phyloP scores from a whole-genome alignment of 805 yeast species.

The Yamadazyma scolyti region DNA sequence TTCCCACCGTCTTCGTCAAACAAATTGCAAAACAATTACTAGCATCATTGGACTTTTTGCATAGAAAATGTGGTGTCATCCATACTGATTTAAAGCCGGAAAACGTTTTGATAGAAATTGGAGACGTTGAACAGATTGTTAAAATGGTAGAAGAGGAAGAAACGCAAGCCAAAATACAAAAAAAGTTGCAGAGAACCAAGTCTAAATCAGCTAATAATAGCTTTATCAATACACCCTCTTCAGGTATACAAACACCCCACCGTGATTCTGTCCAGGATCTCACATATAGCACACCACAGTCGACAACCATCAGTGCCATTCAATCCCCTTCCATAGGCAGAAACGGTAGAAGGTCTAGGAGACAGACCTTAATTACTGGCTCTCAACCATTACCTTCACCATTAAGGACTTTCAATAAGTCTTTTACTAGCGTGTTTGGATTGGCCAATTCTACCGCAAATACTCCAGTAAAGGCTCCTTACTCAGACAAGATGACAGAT shows the following conservation, averaged over 20 bases:
- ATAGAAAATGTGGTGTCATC: conserved; percentile 68
- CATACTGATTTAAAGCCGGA: conserved; percentile 46
- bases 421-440: conserved; percentile 34
- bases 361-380: conserved; percentile 80
- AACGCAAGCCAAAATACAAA: conserved; percentile 43
- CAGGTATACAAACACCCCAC: conserved; percentile 14
- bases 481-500: conserved; percentile 6
- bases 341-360: conserved; percentile 54
- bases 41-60: conserved; percentile 68
- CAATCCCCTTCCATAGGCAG: conserved; percentile 39
- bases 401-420: conserved; percentile 52
- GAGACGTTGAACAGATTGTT: conserved; percentile 77
- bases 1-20: conserved; percentile 73
- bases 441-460: conserved; percentile 36
- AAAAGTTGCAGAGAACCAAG: conserved; percentile 37
- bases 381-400: conserved; percentile 94
- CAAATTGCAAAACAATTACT: conserved; percentile 78
- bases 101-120: conserved; percentile 73
- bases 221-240: conserved; percentile 9
- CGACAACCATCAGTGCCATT: conserved; percentile 6
- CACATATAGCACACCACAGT: conserved; percentile 5
- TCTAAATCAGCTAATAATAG: conserved; percentile 17
- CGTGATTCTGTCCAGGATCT: conserved; percentile 2
- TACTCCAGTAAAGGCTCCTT: conserved; percentile 30
- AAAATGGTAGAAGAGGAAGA: conserved; percentile 61